Evolutionary conservation across 352 stramenopile genomes (phyloP).

Genomic region (Pythium phragmitis): DNA sequence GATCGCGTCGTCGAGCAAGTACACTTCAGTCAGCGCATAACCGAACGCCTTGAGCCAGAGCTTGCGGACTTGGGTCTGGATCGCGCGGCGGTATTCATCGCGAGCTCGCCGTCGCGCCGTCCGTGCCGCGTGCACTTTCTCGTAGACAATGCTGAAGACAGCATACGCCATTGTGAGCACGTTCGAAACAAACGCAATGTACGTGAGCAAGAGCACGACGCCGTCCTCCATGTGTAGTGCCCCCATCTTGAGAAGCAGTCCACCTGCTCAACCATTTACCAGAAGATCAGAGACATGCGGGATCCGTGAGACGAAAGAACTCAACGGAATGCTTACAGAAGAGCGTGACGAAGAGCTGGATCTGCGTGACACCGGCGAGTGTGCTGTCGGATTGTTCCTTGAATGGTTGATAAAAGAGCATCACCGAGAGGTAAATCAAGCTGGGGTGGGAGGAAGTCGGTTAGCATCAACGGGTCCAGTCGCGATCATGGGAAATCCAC

Average conservation of each 20-base stretch:
- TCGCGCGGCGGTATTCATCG: conserved; percentile 47
- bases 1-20: conserved; percentile 42
- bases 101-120: conserved; percentile 32
- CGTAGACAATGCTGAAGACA: conserved; percentile 54
- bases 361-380: conserved; percentile 60
- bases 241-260: conserved; percentile 70
- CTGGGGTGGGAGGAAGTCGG: conserved; percentile 21
- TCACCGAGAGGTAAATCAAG: conserved; percentile 71
- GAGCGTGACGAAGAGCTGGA: conserved; percentile 77
- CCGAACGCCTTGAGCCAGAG: conserved; percentile 60
- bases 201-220: conserved; percentile 51
- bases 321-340: conserved; percentile 50
- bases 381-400: conserved; percentile 61
- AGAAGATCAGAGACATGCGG: neutral
- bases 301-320: neutral
- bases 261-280: conserved; percentile 32
- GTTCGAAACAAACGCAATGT: conserved; percentile 53
- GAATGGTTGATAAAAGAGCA: conserved; percentile 73
- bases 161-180: conserved; percentile 49
- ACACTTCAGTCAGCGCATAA: conserved; percentile 58
- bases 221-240: conserved; percentile 39
- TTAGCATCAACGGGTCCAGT: neutral
- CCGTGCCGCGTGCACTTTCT: conserved; percentile 41
- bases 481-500: conserved; percentile 12
- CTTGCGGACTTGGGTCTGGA: conserved; percentile 44